A percentile compares a stretch with the other conserved stretches of the same genome.
phyloP scores from a whole-genome alignment of 1,284 basidiomycete genomes.

The Cutaneotrichosporon cavernicola region DNA sequence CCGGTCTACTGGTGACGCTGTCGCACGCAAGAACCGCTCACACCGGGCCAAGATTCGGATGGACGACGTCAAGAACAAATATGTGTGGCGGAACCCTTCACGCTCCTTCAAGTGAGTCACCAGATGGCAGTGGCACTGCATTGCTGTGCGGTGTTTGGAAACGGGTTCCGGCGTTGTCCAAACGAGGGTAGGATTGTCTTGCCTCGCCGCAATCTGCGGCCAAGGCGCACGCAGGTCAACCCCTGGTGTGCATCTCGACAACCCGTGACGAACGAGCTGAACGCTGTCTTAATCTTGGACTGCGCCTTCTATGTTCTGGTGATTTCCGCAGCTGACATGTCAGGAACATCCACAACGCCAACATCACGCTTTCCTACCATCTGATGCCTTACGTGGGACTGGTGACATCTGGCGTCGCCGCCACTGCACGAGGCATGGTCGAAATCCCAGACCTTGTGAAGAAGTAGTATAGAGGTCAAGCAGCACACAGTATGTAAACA shows the following conservation, averaged over 20 bases:
- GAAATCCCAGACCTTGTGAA: conserved; percentile 14
- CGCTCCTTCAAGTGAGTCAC: conserved; percentile 50
- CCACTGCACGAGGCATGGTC: conserved; percentile 42
- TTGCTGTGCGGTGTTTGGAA: not conserved
- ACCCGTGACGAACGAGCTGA: not conserved
- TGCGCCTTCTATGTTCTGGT: not conserved
- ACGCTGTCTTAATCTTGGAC: not conserved
- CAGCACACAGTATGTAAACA: conserved; percentile 2
- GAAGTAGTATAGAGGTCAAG: conserved; percentile 3
- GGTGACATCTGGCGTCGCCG: conserved; percentile 49
- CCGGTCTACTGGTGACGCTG: conserved; percentile 36
- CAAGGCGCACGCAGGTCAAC: too few species aligned
- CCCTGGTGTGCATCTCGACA: not conserved
- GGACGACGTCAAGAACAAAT: conserved; percentile 47
- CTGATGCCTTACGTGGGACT: conserved; percentile 55
- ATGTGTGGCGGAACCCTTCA: conserved; percentile 46
- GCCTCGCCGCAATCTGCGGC: too few species aligned
- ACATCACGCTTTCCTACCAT: conserved; percentile 51
- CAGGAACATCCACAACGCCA: conserved; percentile 45
- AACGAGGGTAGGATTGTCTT: too few species aligned
- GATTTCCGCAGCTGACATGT: conserved; percentile 8
- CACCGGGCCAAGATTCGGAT: conserved; percentile 34
- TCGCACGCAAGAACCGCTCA: conserved; percentile 18
- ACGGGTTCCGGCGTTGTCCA: too few species aligned
- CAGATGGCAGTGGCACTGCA: not conserved